Evolutionary conservation across 805 yeast species (phyloP).

Genomic region (Starmerella riodocensis): DNA sequence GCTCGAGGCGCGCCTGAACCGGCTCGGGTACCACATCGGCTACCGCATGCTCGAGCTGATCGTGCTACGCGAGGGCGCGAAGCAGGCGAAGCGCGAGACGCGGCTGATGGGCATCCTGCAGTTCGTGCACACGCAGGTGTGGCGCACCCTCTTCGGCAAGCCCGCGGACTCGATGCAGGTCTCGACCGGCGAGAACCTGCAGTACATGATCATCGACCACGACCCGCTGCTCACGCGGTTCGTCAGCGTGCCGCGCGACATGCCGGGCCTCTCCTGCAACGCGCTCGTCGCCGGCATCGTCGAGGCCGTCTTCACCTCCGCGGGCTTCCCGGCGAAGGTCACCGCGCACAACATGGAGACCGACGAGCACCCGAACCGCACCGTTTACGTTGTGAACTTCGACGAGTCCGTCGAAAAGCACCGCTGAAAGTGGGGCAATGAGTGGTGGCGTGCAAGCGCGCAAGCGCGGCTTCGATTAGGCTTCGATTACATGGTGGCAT

Average conservation of each 20-base stretch:
- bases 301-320: constrained; percentile 66
- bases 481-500: too few relatives aligned
- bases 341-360: constrained; percentile 69
- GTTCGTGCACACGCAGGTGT: constrained; percentile 57
- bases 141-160: constrained; percentile 63
- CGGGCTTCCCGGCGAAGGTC: constrained; percentile 61
- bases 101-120: constrained; percentile 55
- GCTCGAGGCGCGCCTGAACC: constrained; percentile 45
- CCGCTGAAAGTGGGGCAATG: not conserved
- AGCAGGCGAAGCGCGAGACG: constrained; percentile 45
- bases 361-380: constrained; percentile 45
- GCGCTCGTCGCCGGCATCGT: constrained; percentile 77
- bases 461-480: not conserved
- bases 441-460: not conserved
- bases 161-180: constrained; percentile 65
- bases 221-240: constrained; percentile 57
- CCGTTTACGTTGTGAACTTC: constrained; percentile 65
- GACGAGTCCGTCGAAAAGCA: constrained; percentile 26
- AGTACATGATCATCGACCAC: constrained; percentile 70
- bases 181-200: constrained; percentile 51
- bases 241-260: constrained; percentile 67
- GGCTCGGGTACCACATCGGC: constrained; percentile 68
- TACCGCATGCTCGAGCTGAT: constrained; percentile 55
- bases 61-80: constrained; percentile 49
- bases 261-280: constrained; percentile 62